Evolutionary conservation across 257 asterid species (phyloP).

Genomic region (Solanum neorickii): DNA sequence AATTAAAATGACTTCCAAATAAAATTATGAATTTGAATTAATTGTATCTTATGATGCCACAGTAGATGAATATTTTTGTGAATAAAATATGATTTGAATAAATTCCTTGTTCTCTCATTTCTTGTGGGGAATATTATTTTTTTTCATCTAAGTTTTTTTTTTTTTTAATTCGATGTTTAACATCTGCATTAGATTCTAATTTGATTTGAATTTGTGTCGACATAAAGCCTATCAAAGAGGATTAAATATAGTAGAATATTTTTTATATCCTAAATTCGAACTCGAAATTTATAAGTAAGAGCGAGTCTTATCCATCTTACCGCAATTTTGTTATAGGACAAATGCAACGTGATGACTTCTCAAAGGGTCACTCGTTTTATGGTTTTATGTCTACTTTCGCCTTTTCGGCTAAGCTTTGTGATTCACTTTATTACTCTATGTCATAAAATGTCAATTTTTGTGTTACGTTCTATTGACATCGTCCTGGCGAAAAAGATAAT

Average conservation of each 20-base stretch:
- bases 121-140: background rate
- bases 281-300: too few species aligned
- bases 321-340: too few species aligned
- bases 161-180: background rate
- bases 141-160: background rate
- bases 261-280: too few species aligned
- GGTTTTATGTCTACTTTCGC: too few species aligned
- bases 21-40: background rate
- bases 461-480: background rate
- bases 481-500: too few species aligned
- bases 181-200: background rate
- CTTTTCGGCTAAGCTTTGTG: too few species aligned
- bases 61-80: background rate
- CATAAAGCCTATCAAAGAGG: background rate
- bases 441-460: too few species aligned
- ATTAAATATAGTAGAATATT: background rate
- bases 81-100: background rate
- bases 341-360: background rate
- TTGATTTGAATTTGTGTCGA: background rate
- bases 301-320: too few species aligned
- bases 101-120: background rate
- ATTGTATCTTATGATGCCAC: background rate
- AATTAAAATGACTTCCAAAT: background rate
- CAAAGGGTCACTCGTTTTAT: background rate
- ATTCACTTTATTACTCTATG: too few species aligned